Evolutionary conservation across 495 filamentous ascomycete species (phyloP), one percentile per base, ranked within the genome.

Genomic region (Podospora tetraspora): DNA sequence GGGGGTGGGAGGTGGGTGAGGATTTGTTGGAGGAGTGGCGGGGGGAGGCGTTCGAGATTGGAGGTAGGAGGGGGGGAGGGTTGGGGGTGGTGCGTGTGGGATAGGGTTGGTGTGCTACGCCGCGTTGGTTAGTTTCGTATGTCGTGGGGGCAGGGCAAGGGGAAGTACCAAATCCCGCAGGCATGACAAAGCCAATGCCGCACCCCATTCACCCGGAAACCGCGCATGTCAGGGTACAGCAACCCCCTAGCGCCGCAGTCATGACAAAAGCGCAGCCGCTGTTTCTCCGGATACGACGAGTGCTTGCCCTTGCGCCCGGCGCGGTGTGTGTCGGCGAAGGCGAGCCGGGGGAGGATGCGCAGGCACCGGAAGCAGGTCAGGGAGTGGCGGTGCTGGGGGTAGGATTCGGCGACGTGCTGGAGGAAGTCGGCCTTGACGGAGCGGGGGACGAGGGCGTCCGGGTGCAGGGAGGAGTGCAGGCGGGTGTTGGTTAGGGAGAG

Each of bases 281-380:
- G 22, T n/a, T 23, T 57, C 2, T 7, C 19, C 13, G 27, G 12
- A 3, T 30, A 1, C 1, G 6, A 3, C 1, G 22, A 57, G 8
- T 32, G 9, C 61, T 72, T 69, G 24, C 67, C 67, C 32, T 27
- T 63, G n/a, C 8, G 22, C 0, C 67, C 64, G 7, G 19, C 21
- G 30, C 67, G 32, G 57, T 66, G 25, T 1, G 52, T 30, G 7
- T 66, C 32, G 23, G 61, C 60, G 22, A 68, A 67, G 23, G 32
- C 56, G 3, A 59, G 62, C 6, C 56, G 11, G 21, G 34, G 57
- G 23, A 66, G 62, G 22, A 74, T 25, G 3, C 66, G 65, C n/a
- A 52, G 68, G 57, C 71, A 73, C 5, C 12, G n/a, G 23, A 64
- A 70, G 57, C 72, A 74, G 3, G 60, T 68, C 0, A 71, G 66